A percentile compares a stretch with the other conserved stretches of the same genome.
Evolutionary conservation across 2,329 filamentous ascomycete genomes (phyloP).

Genomic region (Neofusicoccum kwambonambiense): DNA sequence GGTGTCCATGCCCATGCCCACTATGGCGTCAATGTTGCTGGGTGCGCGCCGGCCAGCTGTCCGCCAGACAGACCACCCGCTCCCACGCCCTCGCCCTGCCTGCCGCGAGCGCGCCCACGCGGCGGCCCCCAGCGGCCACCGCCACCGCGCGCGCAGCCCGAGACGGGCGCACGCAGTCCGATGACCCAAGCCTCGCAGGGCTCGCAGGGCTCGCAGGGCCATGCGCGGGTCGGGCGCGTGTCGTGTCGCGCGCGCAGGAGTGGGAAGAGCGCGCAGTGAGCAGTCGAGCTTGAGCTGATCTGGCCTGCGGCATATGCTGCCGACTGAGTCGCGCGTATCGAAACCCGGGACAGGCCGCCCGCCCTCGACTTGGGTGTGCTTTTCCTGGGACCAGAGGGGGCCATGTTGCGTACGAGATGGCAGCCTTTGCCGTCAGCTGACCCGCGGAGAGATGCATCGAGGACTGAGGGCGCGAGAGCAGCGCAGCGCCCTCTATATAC

Average conservation of each 20-base stretch:
- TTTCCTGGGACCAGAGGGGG: conserved; percentile 13
- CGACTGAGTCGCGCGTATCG: conserved; percentile 13
- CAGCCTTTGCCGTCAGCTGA: conserved; percentile 1
- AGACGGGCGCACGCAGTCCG: background rate
- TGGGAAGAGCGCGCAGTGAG: conserved; percentile 5
- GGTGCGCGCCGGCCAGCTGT: conserved; percentile 11
- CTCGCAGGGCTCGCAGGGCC: background rate
- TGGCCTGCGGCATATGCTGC: conserved; percentile 15
- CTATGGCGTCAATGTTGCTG: conserved; percentile 10
- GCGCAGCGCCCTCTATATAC: conserved; percentile 30
- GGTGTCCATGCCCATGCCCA: conserved; percentile 13
- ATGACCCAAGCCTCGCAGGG: background rate
- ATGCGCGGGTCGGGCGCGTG: conserved; percentile 11
- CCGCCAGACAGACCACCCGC: background rate
- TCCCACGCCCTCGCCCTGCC: conserved; percentile 1
- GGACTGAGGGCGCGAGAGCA: conserved; percentile 15
- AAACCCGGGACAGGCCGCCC: conserved; percentile 12
- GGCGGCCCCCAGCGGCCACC: background rate
- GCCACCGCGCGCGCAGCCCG: background rate
- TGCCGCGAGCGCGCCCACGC: background rate
- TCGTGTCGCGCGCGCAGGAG: conserved; percentile 12
- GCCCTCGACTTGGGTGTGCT: conserved; percentile 9
- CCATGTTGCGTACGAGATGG: conserved; percentile 7
- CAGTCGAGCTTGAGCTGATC: conserved; percentile 15
- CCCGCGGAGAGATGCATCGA: background rate